Conservation (phyloP, 768 basidiomycete species). For the Leccinum pellstonianum region DNA sequence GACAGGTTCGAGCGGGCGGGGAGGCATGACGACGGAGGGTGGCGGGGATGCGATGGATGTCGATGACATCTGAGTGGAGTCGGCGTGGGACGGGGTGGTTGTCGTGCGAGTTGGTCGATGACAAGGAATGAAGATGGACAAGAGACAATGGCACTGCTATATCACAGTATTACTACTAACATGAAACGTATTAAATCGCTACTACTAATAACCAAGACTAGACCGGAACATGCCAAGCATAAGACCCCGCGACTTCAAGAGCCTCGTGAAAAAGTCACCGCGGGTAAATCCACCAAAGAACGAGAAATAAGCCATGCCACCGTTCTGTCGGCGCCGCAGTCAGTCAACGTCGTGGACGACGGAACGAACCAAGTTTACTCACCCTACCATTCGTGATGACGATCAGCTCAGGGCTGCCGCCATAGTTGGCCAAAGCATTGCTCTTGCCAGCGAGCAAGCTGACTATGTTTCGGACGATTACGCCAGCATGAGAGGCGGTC, state of each 20-base stretch:
- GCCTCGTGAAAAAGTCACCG: constrained; percentile 42
- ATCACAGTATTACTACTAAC: background rate
- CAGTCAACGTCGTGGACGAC: background rate
- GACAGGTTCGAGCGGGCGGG: constrained; percentile 20
- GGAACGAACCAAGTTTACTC: constrained; percentile 8
- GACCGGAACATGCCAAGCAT: constrained; percentile 30
- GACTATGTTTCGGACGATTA: constrained; percentile 52
- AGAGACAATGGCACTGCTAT: constrained; percentile 3
- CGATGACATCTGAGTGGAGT: constrained; percentile 5
- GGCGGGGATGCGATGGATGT: constrained; percentile 14
- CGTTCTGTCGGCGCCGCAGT: constrained; percentile 33
- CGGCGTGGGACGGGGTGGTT: constrained; percentile 8
- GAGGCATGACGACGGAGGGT: constrained; percentile 23
- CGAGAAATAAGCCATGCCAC: constrained; percentile 39
- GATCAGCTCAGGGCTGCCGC: constrained; percentile 52
- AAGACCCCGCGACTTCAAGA: constrained; percentile 40
- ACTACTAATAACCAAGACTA: constrained; percentile 28
- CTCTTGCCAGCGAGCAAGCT: constrained; percentile 39
- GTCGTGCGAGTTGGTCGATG: constrained; percentile 5
- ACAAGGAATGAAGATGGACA: constrained; percentile 10
- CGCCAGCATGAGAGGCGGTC: constrained; percentile 38
- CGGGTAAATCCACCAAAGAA: constrained; percentile 45
- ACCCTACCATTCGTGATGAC: constrained; percentile 57
- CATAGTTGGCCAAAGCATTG: constrained; percentile 40
- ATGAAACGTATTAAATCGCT: constrained; percentile 16